Percentiles rank a stretch among this genome's conserved stretches.
Evolutionary conservation across 2,329 filamentous ascomycete genomes (phyloP).

Genomic region (Exophiala sideris): DNA sequence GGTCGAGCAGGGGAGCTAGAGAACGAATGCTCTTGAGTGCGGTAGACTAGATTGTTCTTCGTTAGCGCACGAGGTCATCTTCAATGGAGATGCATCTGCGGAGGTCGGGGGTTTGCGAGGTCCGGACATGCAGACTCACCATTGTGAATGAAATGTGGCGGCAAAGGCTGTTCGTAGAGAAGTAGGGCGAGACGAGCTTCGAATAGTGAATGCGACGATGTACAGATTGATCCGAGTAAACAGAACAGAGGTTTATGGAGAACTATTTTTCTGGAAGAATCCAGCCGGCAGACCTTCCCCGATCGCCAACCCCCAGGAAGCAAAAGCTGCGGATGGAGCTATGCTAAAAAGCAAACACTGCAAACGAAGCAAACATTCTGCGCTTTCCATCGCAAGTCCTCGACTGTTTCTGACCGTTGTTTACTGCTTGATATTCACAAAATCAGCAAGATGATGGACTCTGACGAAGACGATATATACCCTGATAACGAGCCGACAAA

Average conservation of each 20-base stretch:
- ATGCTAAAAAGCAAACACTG: background rate
- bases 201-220: background rate
- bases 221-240: conserved; percentile 12
- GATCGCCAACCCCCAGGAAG: conserved; percentile 1
- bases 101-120: background rate
- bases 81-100: background rate
- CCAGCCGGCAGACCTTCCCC: conserved; percentile 19
- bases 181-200: background rate
- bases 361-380: conserved; percentile 16
- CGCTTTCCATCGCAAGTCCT: background rate
- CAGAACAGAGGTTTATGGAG: conserved; percentile 12
- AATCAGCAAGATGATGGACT: conserved; percentile 25
- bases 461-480: conserved; percentile 28
- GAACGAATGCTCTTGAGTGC: conserved; percentile 92
- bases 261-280: conserved; percentile 25
- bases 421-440: background rate
- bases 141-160: conserved; percentile 7
- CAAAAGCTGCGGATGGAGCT: conserved; percentile 7
- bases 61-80: background rate
- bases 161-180: background rate
- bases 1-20: conserved; percentile 93
- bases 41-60: conserved; percentile 22
- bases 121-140: conserved; percentile 8
- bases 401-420: background rate
- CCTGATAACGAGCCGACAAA: conserved; percentile 19